Conservation (phyloP, 371 early-diverging fungal genomes). For the Mucor velutinosus region DNA sequence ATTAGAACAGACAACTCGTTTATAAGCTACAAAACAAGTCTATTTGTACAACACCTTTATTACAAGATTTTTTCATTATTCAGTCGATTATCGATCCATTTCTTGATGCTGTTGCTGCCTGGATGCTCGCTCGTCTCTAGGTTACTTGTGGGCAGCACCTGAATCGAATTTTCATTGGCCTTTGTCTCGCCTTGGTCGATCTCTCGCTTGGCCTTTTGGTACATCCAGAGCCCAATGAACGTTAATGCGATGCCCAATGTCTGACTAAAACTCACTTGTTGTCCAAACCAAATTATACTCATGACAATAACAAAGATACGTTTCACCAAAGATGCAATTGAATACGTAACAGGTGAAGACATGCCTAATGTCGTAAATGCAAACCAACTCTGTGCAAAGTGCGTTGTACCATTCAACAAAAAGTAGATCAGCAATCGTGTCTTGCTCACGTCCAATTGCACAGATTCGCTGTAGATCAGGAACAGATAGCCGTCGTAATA, state of each 20-base stretch:
- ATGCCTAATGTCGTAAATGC: constrained; percentile 79
- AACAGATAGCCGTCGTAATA: constrained; percentile 72
- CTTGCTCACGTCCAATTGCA: constrained; percentile 1
- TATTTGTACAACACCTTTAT: constrained; percentile 13
- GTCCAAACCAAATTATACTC: constrained; percentile 84
- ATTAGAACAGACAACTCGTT: constrained; percentile 11
- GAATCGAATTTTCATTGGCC: constrained; percentile 23
- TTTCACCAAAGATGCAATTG: constrained; percentile 85
- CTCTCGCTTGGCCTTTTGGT: constrained; percentile 75
- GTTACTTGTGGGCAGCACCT: constrained; percentile 24
- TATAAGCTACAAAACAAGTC: constrained; percentile 11
- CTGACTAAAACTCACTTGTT: constrained; percentile 67
- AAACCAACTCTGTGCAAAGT: constrained; percentile 81
- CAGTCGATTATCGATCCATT: background rate
- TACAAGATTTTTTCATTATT: background rate
- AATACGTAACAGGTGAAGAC: constrained; percentile 88
- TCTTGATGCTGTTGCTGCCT: background rate
- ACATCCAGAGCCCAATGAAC: constrained; percentile 84
- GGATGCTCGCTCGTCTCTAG: background rate
- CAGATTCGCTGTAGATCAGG: background rate
- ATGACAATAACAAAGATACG: constrained; percentile 89
- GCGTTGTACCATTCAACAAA: constrained; percentile 76
- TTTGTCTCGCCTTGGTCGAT: constrained; percentile 46
- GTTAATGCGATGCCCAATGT: constrained; percentile 78
- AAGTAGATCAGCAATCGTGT: constrained; percentile 51